Evolutionary conservation across 2,329 filamentous ascomycete species (phyloP), one percentile per base, ranked within the genome.

Genomic region (Catunica adiposa): DNA sequence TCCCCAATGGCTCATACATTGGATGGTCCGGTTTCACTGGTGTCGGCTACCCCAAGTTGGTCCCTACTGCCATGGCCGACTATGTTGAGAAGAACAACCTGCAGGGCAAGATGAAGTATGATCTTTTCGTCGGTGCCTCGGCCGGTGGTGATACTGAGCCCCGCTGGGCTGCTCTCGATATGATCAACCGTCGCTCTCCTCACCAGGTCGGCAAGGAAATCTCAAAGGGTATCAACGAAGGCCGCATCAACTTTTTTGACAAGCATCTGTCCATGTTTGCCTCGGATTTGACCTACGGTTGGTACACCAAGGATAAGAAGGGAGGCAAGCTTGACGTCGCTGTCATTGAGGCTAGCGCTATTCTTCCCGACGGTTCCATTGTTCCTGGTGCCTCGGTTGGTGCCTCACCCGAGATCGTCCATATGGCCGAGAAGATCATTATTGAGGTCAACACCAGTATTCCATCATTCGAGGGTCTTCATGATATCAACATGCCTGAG

Each of bases 221-320:
- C 61, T 80, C 88, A 59, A 90, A 87, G 73, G 88, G 88, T 8
- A 94, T 94, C 71, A 94, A 94, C 68, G 81, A 83, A 62, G 88
- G 88, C 46, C 77, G 83, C 62, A 94, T 94, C 70, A 82, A 90
- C 60, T 94, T 94, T 70, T 94, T 94, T 66, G 88, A 94, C 68
- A 94, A 94, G 73, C 88, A 94, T 71, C 68, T 94, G 65, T 89
- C 83, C 69, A 94, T 94, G 88, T 94, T 94, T 67, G 88, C 88
- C 3, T 77, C 83, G 40, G 88, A 94, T 66, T 73, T 94, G 61
- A 84, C 90, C 67, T 63, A 82, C 75, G 85, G 86, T 29, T 90
- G 76, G 69, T 94, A 94, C 71, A 94, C 88, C 11, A 82, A 87
- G 67, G 78, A 94, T 66, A 83, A 83, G 65, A 76, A 81, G 4